Percentiles rank a stretch among this genome's conserved stretches.
phyloP scores from a whole-genome alignment of 192 early-diverging fungal genomes.

The Backusella westeae region DNA sequence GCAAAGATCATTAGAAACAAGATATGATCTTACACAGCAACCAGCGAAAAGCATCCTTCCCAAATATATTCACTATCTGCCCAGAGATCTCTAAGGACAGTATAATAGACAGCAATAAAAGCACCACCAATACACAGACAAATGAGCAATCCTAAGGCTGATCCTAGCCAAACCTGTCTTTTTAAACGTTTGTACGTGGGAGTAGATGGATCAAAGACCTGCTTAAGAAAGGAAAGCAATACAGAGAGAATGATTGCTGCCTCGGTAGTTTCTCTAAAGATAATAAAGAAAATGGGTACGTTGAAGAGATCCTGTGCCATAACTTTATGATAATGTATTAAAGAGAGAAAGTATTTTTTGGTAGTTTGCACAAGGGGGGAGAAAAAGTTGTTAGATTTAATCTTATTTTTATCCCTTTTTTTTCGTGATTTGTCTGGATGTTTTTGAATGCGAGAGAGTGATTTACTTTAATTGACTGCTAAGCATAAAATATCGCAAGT shows the following conservation, averaged over 20 bases:
- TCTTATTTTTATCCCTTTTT: background rate
- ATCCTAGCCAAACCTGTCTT: slow-evolving; percentile 78
- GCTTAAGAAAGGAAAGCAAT: slow-evolving; percentile 70
- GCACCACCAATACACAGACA: slow-evolving; percentile 68
- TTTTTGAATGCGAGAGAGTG: background rate
- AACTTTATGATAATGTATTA: slow-evolving; percentile 17
- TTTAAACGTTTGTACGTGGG: slow-evolving; percentile 50
- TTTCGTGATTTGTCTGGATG: background rate
- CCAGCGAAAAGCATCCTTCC: slow-evolving; percentile 72
- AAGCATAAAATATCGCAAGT: no score
- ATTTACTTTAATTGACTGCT: no score
- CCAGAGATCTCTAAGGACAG: slow-evolving; percentile 48
- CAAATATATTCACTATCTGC: slow-evolving; percentile 69
- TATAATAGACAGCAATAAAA: slow-evolving; percentile 82
- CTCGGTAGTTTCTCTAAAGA: slow-evolving; percentile 70
- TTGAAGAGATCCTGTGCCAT: slow-evolving; percentile 52
- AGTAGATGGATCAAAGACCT: slow-evolving; percentile 55
- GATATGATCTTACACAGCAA: background rate
- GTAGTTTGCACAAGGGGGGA: background rate
- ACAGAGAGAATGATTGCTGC: slow-evolving; percentile 88
- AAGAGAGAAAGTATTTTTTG: slow-evolving; percentile 6
- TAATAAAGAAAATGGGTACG: slow-evolving; percentile 71
- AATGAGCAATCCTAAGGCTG: slow-evolving; percentile 62
- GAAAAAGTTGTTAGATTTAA: slow-evolving; percentile 1
- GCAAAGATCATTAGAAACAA: background rate